Evolutionary conservation across 176 grass and related monocot species (phyloP).

Genomic region (Calamus simplicifolius): DNA sequence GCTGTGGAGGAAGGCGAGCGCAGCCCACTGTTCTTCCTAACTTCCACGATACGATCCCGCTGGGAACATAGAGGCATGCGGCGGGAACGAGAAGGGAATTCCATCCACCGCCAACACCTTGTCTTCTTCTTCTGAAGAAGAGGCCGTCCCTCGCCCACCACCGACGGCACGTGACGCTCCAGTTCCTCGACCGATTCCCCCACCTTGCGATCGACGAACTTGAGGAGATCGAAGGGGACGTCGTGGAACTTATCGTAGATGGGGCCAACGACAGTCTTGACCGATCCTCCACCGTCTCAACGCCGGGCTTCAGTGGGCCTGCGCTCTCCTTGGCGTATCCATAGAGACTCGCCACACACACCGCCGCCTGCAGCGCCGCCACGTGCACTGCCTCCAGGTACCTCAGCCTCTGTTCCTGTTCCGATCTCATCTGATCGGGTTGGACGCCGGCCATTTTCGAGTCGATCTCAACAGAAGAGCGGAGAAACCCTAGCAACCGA

Average conservation of each 20-base stretch:
- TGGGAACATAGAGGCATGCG: no score
- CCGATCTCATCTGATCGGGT: neutral
- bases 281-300: slow-evolving; percentile 71
- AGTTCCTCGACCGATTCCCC: slow-evolving; percentile 57
- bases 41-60: no score
- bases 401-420: slow-evolving; percentile 62
- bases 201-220: slow-evolving; percentile 84
- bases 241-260: slow-evolving; percentile 67
- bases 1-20: no score
- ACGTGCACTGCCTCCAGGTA: slow-evolving; percentile 79
- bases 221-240: slow-evolving; percentile 60
- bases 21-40: no score
- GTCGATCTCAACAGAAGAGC: no score
- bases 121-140: no score
- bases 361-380: slow-evolving; percentile 48
- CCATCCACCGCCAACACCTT: no score
- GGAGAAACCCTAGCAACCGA: no score
- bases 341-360: slow-evolving; percentile 51
- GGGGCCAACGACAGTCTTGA: slow-evolving; percentile 73
- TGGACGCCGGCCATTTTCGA: no score
- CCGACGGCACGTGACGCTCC: slow-evolving; percentile 45
- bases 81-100: no score
- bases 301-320: slow-evolving; percentile 69
- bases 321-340: slow-evolving; percentile 63
- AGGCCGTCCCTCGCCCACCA: slow-evolving; percentile 56